A percentile compares a stretch with the other conserved stretches of the same genome.
phyloP scores from a whole-genome alignment of 352 stramenopile genomes.

The Pythium phragmiticola region DNA sequence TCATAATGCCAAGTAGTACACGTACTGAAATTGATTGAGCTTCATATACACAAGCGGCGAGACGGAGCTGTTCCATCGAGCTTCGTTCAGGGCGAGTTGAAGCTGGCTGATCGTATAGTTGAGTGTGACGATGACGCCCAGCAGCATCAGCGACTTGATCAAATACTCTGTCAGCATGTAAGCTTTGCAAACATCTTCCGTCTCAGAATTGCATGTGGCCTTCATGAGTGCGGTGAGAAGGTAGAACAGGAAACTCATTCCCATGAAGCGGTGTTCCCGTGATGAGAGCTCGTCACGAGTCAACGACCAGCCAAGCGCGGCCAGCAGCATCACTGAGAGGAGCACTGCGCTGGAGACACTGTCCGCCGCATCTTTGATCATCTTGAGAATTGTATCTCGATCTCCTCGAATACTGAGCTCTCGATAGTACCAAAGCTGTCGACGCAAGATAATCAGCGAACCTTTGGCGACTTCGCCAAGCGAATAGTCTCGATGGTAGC shows the following conservation, averaged over 20 bases:
- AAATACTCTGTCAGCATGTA: constrained; percentile 68
- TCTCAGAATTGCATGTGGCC: constrained; percentile 36
- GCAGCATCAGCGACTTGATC: constrained; percentile 63
- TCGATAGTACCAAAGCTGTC: constrained; percentile 47
- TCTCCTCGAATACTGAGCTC: constrained; percentile 40
- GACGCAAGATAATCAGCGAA: neutral
- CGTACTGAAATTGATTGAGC: constrained; percentile 66
- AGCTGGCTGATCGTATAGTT: constrained; percentile 69
- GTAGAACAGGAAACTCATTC: constrained; percentile 41
- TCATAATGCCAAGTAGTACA: neutral
- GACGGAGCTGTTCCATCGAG: constrained; percentile 56
- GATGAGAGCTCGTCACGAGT: constrained; percentile 44
- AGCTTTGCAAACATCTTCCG: constrained; percentile 50
- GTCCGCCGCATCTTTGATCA: constrained; percentile 35
- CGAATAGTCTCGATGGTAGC: too few species aligned
- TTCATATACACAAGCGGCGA: constrained; percentile 69
- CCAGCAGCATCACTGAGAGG: constrained; percentile 44
- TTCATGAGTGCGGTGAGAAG: constrained; percentile 42
- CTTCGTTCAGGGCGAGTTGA: constrained; percentile 40
- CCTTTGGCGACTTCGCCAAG: too few species aligned
- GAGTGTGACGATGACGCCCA: constrained; percentile 62
- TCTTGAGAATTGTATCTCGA: constrained; percentile 32
- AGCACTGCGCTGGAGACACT: constrained; percentile 41
- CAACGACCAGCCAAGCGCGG: constrained; percentile 64
- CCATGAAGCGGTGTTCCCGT: constrained; percentile 40